Conservation (phyloP, 768 basidiomycete species). For the Rossbeevera mucosa region DNA sequence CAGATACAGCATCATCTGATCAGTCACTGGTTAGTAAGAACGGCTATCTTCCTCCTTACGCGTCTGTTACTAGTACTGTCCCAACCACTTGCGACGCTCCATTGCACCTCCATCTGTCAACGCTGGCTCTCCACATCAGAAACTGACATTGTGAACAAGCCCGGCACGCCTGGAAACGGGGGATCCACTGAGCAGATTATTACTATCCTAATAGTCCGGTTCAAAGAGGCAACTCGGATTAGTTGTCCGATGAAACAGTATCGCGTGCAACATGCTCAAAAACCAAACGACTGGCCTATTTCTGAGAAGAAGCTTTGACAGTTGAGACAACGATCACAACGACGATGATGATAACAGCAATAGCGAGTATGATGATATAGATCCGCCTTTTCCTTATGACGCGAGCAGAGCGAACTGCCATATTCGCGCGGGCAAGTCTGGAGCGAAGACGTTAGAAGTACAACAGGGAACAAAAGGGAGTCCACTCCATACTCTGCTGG, state of each 20-base stretch:
- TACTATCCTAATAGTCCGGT: slow-evolving; percentile 14
- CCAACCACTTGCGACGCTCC: too few species aligned
- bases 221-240: too few species aligned
- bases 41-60: too few species aligned
- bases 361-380: slow-evolving; percentile 69
- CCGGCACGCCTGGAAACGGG: background rate
- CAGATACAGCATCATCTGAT: too few species aligned
- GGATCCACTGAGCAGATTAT: slow-evolving; percentile 13
- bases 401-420: slow-evolving; percentile 80
- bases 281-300: slow-evolving; percentile 12
- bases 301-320: slow-evolving; percentile 38
- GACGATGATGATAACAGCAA: slow-evolving; percentile 63
- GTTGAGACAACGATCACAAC: slow-evolving; percentile 54
- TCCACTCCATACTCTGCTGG: slow-evolving; percentile 67
- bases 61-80: too few species aligned
- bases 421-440: slow-evolving; percentile 78
- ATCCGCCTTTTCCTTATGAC: slow-evolving; percentile 93
- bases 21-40: too few species aligned
- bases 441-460: background rate
- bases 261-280: background rate
- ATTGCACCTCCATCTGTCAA: too few species aligned
- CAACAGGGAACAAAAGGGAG: background rate
- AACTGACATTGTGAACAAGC: slow-evolving; percentile 4
- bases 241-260: slow-evolving; percentile 11
- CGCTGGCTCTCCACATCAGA: too few species aligned